A percentile compares a stretch with the other conserved stretches of the same genome.
phyloP scores from a whole-genome alignment of 441 rosid genomes.

The Hypseocharis bilobata region DNA sequence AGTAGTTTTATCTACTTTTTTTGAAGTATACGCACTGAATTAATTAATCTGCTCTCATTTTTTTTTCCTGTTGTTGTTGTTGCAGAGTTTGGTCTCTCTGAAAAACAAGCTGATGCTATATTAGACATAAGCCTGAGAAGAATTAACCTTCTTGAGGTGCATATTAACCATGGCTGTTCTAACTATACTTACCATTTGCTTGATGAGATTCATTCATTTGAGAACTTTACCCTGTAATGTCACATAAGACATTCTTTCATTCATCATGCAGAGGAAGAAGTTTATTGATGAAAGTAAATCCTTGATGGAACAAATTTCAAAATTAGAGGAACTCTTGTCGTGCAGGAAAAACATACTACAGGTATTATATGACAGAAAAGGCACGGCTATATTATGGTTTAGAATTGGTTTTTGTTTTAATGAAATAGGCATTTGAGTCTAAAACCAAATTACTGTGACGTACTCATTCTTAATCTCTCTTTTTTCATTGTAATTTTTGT shows the following conservation, averaged over 20 bases:
- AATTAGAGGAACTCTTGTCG: conserved; percentile 62
- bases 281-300: conserved; percentile 60
- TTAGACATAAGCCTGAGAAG: conserved; percentile 76
- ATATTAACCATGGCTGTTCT: conserved; percentile 3
- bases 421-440: too few species aligned
- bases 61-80: background rate
- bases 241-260: conserved; percentile 7
- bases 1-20: background rate
- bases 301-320: conserved; percentile 60
- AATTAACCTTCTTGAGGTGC: conserved; percentile 76
- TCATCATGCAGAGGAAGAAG: conserved; percentile 56
- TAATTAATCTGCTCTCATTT: background rate
- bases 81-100: conserved; percentile 65
- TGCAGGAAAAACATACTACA: conserved; percentile 58
- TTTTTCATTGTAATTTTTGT: too few species aligned
- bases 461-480: too few species aligned
- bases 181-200: conserved; percentile 10
- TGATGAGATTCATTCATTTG: conserved; percentile 1
- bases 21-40: background rate
- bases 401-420: too few species aligned
- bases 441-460: too few species aligned
- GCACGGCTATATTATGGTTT: background rate
- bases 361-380: conserved; percentile 36
- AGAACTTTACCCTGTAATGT: background rate
- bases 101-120: conserved; percentile 82